A percentile compares a stretch with the other conserved stretches of the same genome.
Conservation (phyloP, 805 yeast species). For the Hanseniaspora clermontiae region DNA sequence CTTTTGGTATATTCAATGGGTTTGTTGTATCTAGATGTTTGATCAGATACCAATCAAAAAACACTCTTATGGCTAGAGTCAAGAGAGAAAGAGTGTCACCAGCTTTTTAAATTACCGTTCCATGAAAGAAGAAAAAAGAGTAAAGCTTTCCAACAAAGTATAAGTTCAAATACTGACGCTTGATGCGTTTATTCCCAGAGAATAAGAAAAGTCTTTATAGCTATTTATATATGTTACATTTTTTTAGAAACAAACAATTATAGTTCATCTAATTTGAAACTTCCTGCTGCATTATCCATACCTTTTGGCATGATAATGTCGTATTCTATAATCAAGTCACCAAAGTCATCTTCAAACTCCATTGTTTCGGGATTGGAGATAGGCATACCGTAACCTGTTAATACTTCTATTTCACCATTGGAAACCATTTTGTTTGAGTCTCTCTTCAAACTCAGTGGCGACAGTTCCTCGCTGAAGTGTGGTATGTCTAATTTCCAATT, state of each 20-base stretch:
- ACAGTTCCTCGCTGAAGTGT: conserved; percentile 51
- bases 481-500: conserved; percentile 64
- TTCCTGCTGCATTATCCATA: neutral
- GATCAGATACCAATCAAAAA: conserved; percentile 12
- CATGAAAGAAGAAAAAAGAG: neutral
- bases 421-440: conserved; percentile 38
- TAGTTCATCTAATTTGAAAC: conserved; percentile 12
- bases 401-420: conserved; percentile 58
- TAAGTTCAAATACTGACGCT: conserved; percentile 7
- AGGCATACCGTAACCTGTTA: conserved; percentile 84
- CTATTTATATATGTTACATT: neutral
- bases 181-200: neutral
- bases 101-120: no score
- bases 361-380: conserved; percentile 18
- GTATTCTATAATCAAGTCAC: conserved; percentile 43
- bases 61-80: neutral
- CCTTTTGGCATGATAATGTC: conserved; percentile 33
- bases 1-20: conserved; percentile 12
- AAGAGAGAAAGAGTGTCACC: neutral
- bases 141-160: no score
- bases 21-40: conserved; percentile 7
- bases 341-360: conserved; percentile 32
- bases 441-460: conserved; percentile 37
- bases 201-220: neutral
- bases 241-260: conserved; percentile 2